phyloP scores from a whole-genome alignment of 2,329 filamentous ascomycete species.

The Penicillium palitans region DNA sequence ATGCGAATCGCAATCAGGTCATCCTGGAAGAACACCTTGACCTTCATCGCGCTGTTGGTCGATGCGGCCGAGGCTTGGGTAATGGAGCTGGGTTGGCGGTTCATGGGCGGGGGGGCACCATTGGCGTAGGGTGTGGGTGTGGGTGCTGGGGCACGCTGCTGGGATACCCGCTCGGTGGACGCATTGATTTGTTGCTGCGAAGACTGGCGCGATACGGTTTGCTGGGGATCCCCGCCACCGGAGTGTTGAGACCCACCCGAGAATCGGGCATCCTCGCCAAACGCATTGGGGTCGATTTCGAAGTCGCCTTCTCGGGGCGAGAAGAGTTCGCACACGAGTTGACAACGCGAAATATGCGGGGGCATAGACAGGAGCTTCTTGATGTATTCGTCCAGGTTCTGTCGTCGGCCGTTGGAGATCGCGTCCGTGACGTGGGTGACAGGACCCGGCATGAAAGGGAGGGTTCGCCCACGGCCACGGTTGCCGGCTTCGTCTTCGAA shows the following conservation, averaged over 20 bases:
- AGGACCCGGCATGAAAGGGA: constrained; percentile 97
- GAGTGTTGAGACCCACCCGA: constrained; percentile 70
- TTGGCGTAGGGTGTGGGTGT: constrained; percentile 31
- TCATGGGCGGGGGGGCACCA: constrained; percentile 46
- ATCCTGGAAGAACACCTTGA: constrained; percentile 91
- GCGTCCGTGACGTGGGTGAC: constrained; percentile 98
- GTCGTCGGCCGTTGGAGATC: constrained; percentile 87
- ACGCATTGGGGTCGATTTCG: constrained; percentile 74
- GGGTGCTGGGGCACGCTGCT: constrained; percentile 42
- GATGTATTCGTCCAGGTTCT: constrained; percentile 93
- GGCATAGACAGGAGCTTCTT: constrained; percentile 85
- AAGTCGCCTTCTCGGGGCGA: constrained; percentile 87
- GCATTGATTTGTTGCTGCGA: constrained; percentile 65
- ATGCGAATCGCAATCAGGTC: constrained; percentile 91
- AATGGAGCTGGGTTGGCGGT: constrained; percentile 56
- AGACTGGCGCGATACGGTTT: constrained; percentile 63
- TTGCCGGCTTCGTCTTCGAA: constrained; percentile 94
- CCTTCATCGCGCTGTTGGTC: constrained; percentile 67
- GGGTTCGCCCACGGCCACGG: constrained; percentile 72
- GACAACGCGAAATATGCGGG: constrained; percentile 78
- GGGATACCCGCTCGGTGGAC: constrained; percentile 37
- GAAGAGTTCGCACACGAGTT: constrained; percentile 87
- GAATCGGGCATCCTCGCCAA: constrained; percentile 70
- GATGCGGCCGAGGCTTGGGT: constrained; percentile 45
- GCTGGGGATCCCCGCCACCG: constrained; percentile 61